A percentile compares a stretch with the other conserved stretches of the same genome.
These are phyloP conservation scores for Phytophthora ohioensis DNA, from an alignment of 352 stramenopile species.

Conservation along the genomic window DNA sequence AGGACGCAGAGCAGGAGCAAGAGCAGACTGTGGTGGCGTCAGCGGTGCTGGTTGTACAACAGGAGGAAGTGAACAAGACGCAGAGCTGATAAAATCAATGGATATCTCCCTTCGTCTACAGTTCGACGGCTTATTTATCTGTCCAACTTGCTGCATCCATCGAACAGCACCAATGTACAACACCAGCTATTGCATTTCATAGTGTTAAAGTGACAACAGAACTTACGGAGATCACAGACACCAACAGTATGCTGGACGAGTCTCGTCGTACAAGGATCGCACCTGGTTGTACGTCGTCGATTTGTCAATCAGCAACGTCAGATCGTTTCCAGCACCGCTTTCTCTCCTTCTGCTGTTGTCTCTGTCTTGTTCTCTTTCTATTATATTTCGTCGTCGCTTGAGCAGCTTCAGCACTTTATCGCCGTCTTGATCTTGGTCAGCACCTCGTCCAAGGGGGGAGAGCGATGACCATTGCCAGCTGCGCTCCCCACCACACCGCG, in stretches of 20 bases:
- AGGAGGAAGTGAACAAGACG: slow-evolving; percentile 23
- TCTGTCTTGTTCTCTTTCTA: slow-evolving; percentile 7
- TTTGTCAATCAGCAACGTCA: background rate
- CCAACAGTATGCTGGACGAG: background rate
- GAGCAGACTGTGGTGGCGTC: background rate
- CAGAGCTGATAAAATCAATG: slow-evolving; percentile 25
- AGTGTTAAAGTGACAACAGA: background rate
- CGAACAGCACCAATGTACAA: slow-evolving; percentile 2
- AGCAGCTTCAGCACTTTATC: slow-evolving; percentile 27
- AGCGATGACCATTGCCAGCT: slow-evolving; percentile 62
- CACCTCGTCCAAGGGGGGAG: slow-evolving; percentile 69
- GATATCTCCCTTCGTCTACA: background rate
- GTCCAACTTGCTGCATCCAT: background rate
- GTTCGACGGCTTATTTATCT: no score
- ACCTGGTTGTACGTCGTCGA: background rate
- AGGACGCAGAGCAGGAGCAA: slow-evolving; percentile 7
- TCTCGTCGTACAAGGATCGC: background rate
- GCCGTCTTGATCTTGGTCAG: slow-evolving; percentile 40
- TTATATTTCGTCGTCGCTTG: background rate
- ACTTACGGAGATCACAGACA: background rate
- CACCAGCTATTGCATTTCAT: background rate
- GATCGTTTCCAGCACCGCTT: background rate
- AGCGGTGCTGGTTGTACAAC: slow-evolving; percentile 32
- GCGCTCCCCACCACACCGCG: slow-evolving; percentile 56
- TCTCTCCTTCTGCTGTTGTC: background rate